Percentiles rank a stretch among this genome's conserved stretches.
phyloP scores from a whole-genome alignment of 1,139 yeast species.

The Pichia sp. region DNA sequence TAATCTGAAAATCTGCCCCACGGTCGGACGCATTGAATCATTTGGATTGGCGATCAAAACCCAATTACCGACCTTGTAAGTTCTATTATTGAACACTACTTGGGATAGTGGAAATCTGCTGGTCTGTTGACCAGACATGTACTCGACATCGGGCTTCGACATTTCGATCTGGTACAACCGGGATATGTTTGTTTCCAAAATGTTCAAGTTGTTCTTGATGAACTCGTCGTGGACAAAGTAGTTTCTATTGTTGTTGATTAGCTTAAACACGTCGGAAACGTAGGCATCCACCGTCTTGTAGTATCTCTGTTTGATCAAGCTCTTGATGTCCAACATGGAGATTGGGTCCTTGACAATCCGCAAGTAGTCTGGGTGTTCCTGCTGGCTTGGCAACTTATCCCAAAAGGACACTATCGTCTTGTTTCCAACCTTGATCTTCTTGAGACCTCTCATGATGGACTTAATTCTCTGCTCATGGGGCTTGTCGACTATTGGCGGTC shows the following conservation, averaged over 20 bases:
- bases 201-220: conserved; percentile 55
- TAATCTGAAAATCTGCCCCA: conserved; percentile 87
- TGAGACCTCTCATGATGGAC: conserved; percentile 73
- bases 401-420: conserved; percentile 40
- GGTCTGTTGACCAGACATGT: conserved; percentile 52
- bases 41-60: conserved; percentile 80
- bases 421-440: conserved; percentile 51
- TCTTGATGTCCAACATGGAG: conserved; percentile 74
- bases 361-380: conserved; percentile 65
- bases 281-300: conserved; percentile 73
- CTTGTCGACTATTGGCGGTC: conserved; percentile 93
- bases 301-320: conserved; percentile 81
- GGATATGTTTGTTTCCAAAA: conserved; percentile 59
- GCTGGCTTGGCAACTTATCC: conserved; percentile 77
- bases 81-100: conserved; percentile 69
- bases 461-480: conserved; percentile 93
- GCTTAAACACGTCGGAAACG: conserved; percentile 66
- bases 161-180: conserved; percentile 64
- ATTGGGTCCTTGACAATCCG: conserved; percentile 63
- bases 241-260: conserved; percentile 70
- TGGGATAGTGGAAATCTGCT: conserved; percentile 66
- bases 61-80: conserved; percentile 92
- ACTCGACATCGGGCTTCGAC: conserved; percentile 76
- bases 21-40: conserved; percentile 86
- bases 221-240: conserved; percentile 50